Percentiles rank a stretch among this genome's conserved stretches.
These are phyloP conservation scores for Clonostachys rosea DNA, from an alignment of 2,329 filamentous ascomycete genomes.

Conservation along the genomic window DNA sequence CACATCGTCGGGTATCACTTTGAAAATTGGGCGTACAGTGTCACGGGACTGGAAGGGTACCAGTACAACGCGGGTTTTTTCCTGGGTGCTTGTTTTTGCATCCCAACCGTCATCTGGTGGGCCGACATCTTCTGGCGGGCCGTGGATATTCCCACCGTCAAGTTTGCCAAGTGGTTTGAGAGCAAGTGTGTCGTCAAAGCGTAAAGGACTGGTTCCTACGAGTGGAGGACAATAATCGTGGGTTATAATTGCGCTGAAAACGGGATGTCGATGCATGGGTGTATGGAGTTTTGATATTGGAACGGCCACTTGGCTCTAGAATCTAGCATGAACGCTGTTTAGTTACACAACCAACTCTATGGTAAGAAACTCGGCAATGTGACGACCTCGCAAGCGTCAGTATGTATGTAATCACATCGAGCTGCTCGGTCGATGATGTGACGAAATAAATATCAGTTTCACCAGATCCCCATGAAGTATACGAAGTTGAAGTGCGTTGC, in stretches of 20 bases:
- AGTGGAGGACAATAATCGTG: too few species aligned
- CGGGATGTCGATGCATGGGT: too few species aligned
- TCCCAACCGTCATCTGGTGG: slow-evolving; percentile 47
- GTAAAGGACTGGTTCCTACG: neutral
- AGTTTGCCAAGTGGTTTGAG: slow-evolving; percentile 53
- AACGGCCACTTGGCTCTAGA: too few species aligned
- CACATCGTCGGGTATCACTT: slow-evolving; percentile 48
- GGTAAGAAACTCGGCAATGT: too few species aligned
- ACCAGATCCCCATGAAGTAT: neutral
- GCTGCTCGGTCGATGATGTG: too few species aligned
- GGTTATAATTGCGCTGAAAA: too few species aligned
- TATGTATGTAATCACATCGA: too few species aligned
- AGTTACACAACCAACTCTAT: too few species aligned
- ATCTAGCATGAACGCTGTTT: too few species aligned
- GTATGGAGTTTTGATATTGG: too few species aligned
- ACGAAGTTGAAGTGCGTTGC: neutral
- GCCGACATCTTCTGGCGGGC: slow-evolving; percentile 52
- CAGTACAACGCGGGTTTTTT: slow-evolving; percentile 40
- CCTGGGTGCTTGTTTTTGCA: slow-evolving; percentile 38
- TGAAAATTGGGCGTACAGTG: slow-evolving; percentile 39
- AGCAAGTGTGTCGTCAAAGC: slow-evolving; percentile 27
- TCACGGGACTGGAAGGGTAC: slow-evolving; percentile 39
- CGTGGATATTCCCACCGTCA: slow-evolving; percentile 51
- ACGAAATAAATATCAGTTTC: too few species aligned
- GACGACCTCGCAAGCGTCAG: too few species aligned